These are phyloP conservation scores for Tilletia setariae DNA, from an alignment of 1,284 basidiomycete species.

Conservation along the genomic window DNA sequence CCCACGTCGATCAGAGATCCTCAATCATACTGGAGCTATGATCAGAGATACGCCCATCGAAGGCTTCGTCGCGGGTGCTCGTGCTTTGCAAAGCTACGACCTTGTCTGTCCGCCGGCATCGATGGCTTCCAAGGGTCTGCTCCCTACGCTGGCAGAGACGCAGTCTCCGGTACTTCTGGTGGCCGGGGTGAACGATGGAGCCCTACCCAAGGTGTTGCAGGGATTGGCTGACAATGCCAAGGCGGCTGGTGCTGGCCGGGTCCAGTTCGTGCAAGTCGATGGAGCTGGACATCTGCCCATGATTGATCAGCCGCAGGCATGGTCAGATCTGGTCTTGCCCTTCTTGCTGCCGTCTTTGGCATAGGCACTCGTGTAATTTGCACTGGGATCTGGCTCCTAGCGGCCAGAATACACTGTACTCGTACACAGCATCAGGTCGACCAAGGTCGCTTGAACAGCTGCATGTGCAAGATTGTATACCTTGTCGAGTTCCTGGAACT, in stretches of 20 bases:
- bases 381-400: no score
- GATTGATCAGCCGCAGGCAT: slow-evolving; percentile 54
- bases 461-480: no score
- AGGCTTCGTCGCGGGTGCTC: slow-evolving; percentile 55
- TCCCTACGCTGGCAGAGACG: slow-evolving; percentile 36
- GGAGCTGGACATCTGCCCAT: slow-evolving; percentile 57
- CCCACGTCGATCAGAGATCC: neutral
- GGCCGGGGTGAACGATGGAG: slow-evolving; percentile 57
- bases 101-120: slow-evolving; percentile 22
- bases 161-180: slow-evolving; percentile 52
- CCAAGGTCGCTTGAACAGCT: no score
- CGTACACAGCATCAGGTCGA: no score
- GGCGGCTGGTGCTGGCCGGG: slow-evolving; percentile 22
- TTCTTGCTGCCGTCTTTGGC: slow-evolving; percentile 26
- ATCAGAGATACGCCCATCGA: slow-evolving; percentile 53
- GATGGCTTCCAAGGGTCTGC: slow-evolving; percentile 33
- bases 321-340: slow-evolving; percentile 25
- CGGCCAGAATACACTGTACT: no score
- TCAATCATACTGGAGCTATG: slow-evolving; percentile 32
- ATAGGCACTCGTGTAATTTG: neutral
- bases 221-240: slow-evolving; percentile 47
- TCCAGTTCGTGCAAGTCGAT: slow-evolving; percentile 46
- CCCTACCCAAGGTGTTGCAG: slow-evolving; percentile 54
- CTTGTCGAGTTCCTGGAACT: no score
- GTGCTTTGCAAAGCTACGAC: slow-evolving; percentile 56